These are phyloP conservation scores for Colletotrichum gloeosporioides DNA, from an alignment of 2,329 filamentous ascomycete species.

Conservation along the genomic window DNA sequence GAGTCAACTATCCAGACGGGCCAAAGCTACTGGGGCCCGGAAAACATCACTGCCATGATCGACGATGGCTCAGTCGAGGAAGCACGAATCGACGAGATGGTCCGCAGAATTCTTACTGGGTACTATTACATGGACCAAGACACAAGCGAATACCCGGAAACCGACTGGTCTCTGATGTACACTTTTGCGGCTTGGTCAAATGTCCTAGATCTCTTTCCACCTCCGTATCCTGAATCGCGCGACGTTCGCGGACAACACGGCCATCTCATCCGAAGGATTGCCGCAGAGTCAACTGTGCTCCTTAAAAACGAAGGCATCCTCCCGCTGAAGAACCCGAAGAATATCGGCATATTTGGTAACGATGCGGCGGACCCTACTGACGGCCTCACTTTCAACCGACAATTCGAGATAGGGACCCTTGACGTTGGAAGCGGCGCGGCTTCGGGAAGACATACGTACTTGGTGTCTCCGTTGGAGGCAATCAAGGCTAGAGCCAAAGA, in stretches of 20 bases:
- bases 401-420: conserved; percentile 66
- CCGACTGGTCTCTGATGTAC: conserved; percentile 1
- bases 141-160: conserved; percentile 46
- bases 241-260: conserved; percentile 63
- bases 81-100: conserved; percentile 73
- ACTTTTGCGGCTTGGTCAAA: conserved; percentile 2
- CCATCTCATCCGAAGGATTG: conserved; percentile 64
- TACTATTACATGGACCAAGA: conserved; percentile 65
- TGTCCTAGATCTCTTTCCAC: not conserved
- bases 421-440: conserved; percentile 74
- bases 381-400: conserved; percentile 33
- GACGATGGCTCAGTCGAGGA: conserved; percentile 61
- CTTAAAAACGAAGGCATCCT: conserved; percentile 69
- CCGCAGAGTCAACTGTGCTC: conserved; percentile 63
- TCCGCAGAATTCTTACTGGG: conserved; percentile 62
- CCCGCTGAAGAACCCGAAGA: conserved; percentile 59
- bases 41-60: conserved; percentile 58
- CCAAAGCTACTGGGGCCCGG: conserved; percentile 63
- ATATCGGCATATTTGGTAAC: conserved; percentile 69
- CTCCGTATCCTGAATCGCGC: conserved; percentile 49
- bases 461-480: conserved; percentile 69
- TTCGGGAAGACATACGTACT: conserved; percentile 67
- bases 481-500: conserved; percentile 57
- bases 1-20: conserved; percentile 46
- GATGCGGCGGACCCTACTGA: conserved; percentile 55